A percentile compares a stretch with the other conserved stretches of the same genome.
These are phyloP conservation scores for Crotalaria pallida DNA, from an alignment of 306 rosid species.

Conservation along the genomic window DNA sequence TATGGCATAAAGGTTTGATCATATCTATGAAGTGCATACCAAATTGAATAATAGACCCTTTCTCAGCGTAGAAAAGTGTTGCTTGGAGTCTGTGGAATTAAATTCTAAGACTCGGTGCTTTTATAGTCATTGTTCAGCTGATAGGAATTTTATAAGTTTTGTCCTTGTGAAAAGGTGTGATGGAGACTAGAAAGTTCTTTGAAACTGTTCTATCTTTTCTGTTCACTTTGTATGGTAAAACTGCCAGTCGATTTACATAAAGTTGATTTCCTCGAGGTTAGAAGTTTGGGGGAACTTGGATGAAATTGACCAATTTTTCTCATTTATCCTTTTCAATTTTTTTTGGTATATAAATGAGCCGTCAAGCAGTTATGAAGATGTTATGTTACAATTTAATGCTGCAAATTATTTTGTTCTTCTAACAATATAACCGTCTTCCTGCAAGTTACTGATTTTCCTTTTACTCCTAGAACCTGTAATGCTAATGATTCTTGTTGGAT, in stretches of 20 bases:
- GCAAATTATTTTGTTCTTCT: neutral
- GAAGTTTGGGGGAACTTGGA: neutral
- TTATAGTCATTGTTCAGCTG: neutral
- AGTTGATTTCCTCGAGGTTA: conserved; percentile 2
- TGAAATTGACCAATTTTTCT: neutral
- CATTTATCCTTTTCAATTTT: neutral
- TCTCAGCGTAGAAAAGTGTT: neutral
- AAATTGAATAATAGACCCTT: neutral
- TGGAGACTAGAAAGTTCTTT: neutral
- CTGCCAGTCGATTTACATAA: neutral
- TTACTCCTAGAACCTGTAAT: neutral
- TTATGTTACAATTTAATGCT: neutral
- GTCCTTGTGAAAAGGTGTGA: neutral
- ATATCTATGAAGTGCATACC: neutral
- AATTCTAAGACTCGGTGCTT: neutral
- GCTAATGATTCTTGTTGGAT: conserved; percentile 24
- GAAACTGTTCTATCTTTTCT: neutral
- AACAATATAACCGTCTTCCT: neutral
- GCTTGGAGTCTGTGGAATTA: neutral
- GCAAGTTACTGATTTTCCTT: conserved; percentile 1
- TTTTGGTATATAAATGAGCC: neutral
- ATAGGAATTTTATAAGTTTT: neutral
- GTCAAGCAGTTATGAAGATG: neutral
- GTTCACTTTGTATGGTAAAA: neutral
- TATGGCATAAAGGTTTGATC: neutral